Conservation (phyloP, 345 rosid species). For the rapeseed (Brassica napus) region DNA sequence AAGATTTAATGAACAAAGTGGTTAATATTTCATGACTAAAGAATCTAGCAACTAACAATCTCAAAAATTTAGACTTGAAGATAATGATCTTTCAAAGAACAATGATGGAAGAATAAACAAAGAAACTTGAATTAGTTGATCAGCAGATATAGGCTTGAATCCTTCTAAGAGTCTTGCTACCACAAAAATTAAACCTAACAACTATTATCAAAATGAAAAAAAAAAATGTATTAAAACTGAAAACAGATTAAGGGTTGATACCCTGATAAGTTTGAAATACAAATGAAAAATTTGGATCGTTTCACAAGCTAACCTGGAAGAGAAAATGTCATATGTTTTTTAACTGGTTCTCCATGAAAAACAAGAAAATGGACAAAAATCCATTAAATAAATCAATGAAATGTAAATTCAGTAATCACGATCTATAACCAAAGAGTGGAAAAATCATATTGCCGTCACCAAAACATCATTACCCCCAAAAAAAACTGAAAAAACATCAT, state of each 20-base stretch:
- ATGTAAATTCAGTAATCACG: conserved; percentile 1
- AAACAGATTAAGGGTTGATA: neutral
- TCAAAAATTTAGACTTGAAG: neutral
- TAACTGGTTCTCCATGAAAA: neutral
- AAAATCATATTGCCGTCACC: neutral
- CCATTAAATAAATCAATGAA: neutral
- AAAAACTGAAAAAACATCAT: neutral
- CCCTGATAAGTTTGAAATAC: neutral
- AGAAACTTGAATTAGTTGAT: neutral
- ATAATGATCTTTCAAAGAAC: neutral
- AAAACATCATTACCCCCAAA: neutral
- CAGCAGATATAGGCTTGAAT: neutral
- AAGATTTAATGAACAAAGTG: neutral
- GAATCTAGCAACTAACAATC: neutral
- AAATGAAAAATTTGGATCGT: conserved; percentile 1
- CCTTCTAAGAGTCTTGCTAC: neutral
- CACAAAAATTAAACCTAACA: neutral
- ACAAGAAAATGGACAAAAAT: neutral
- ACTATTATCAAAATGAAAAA: neutral
- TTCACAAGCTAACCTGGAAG: conserved; percentile 5
- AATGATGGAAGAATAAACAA: neutral
- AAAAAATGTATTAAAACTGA: neutral
- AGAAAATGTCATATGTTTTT: neutral
- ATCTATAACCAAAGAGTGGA: neutral
- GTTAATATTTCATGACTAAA: neutral